phyloP scores from a whole-genome alignment of 345 rosid genomes.

The Syzygium aromaticum region DNA sequence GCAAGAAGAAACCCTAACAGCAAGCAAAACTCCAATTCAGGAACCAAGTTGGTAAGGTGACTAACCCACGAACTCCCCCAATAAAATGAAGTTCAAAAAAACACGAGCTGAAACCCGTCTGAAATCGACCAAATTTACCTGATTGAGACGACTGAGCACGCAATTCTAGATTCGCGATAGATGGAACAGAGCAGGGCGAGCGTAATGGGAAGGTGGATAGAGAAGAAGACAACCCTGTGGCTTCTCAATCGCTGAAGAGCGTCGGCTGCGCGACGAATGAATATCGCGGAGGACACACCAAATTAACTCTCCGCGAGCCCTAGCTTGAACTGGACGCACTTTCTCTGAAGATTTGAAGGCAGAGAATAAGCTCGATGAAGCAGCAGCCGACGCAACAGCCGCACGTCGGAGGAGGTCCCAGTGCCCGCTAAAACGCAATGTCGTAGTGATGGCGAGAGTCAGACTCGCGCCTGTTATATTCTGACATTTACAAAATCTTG shows the following conservation, averaged over 20 bases:
- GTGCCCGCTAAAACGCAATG: neutral
- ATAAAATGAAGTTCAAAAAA: neutral
- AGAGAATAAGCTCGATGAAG: neutral
- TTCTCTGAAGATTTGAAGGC: neutral
- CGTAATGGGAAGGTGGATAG: neutral
- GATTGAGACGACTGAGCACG: neutral
- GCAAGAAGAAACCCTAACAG: neutral
- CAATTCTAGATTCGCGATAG: neutral
- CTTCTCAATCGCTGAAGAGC: neutral
- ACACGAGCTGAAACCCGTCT: neutral
- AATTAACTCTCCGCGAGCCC: neutral
- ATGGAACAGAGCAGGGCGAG: neutral
- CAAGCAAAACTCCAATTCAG: neutral
- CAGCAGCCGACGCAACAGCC: neutral
- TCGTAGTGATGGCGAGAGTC: neutral
- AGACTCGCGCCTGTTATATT: neutral
- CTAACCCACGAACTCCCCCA: neutral
- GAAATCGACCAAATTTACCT: neutral
- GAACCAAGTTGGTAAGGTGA: neutral
- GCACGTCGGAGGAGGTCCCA: too few species aligned
- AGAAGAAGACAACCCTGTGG: neutral
- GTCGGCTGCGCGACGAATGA: neutral
- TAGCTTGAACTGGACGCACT: neutral
- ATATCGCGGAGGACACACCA: neutral
- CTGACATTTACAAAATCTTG: neutral